Percentiles rank a stretch among this genome's conserved stretches.
These are phyloP conservation scores for Musa itinerans DNA, from an alignment of 176 grass and related monocot species.

Conservation along the genomic window DNA sequence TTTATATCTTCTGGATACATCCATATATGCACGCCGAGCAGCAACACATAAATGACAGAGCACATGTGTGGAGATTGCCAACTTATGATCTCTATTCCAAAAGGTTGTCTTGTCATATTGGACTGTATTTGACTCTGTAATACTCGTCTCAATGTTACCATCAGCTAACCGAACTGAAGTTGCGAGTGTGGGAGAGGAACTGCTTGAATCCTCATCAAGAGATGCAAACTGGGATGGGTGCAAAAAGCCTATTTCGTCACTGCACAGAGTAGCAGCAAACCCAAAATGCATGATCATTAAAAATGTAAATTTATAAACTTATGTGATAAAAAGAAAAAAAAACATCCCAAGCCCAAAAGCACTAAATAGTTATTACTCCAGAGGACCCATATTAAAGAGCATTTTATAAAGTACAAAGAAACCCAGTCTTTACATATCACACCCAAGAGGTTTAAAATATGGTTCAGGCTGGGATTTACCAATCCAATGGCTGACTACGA, in stretches of 20 bases:
- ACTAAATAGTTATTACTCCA: background rate
- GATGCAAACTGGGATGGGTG: conserved; percentile 49
- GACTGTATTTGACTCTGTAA: conserved; percentile 2
- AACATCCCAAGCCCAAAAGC: background rate
- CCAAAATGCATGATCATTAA: background rate
- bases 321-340: background rate
- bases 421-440: no score
- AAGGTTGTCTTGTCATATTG: conserved; percentile 28
- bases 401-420: background rate
- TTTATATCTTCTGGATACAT: conserved; percentile 27
- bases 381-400: background rate
- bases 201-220: conserved; percentile 17
- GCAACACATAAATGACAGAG: conserved; percentile 38
- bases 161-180: background rate
- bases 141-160: background rate
- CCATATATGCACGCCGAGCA: conserved; percentile 25
- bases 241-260: conserved; percentile 76
- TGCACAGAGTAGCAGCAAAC: conserved; percentile 18
- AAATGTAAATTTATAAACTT: background rate
- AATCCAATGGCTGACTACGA: no score
- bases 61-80: conserved; percentile 51
- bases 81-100: conserved; percentile 71
- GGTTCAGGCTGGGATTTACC: no score
- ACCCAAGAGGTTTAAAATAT: no score
- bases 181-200: background rate